A percentile compares a stretch with the other conserved stretches of the same genome.
phyloP scores from a whole-genome alignment of 352 stramenopile species.

The Phytophthora pluvialis region DNA sequence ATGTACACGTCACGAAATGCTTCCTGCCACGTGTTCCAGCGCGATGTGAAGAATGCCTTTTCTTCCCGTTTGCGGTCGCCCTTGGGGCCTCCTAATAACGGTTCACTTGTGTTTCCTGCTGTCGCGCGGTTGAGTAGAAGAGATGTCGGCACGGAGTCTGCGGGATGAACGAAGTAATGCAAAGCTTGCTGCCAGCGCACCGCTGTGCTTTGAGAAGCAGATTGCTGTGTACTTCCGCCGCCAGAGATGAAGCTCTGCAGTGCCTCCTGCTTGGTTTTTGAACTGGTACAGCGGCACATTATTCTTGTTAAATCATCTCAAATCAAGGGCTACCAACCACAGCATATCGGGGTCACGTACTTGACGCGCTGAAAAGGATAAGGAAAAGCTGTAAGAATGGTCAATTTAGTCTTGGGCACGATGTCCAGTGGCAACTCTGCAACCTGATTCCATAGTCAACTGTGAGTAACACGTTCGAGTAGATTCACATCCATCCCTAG shows the following conservation, averaged over 20 bases:
- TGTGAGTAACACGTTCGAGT: slow-evolving; percentile 1
- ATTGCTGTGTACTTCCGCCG: not conserved
- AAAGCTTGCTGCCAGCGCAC: slow-evolving; percentile 70
- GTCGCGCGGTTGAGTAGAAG: slow-evolving; percentile 53
- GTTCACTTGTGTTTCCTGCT: slow-evolving; percentile 31
- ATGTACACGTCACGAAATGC: slow-evolving; percentile 77
- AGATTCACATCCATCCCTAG: not conserved
- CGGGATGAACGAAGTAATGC: slow-evolving; percentile 75
- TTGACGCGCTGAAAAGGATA: slow-evolving; percentile 67
- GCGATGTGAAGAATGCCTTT: slow-evolving; percentile 62
- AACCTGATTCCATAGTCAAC: slow-evolving; percentile 31
- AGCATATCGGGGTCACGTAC: slow-evolving; percentile 37
- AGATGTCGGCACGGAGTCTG: slow-evolving; percentile 53
- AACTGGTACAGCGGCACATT: slow-evolving; percentile 25
- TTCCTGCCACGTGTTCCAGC: slow-evolving; percentile 70
- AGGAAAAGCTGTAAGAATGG: slow-evolving; percentile 67
- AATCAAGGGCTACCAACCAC: not conserved
- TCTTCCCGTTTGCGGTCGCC: slow-evolving; percentile 53
- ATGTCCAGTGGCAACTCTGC: slow-evolving; percentile 60
- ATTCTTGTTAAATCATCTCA: slow-evolving; percentile 4
- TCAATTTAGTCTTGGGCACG: slow-evolving; percentile 60
- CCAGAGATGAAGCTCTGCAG: slow-evolving; percentile 38
- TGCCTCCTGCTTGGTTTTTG: slow-evolving; percentile 42
- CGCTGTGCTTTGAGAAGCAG: slow-evolving; percentile 24
- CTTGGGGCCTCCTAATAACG: slow-evolving; percentile 28